phyloP scores from a whole-genome alignment of 1,284 basidiomycete genomes.

The Cutaneotrichosporon spelunceum region DNA sequence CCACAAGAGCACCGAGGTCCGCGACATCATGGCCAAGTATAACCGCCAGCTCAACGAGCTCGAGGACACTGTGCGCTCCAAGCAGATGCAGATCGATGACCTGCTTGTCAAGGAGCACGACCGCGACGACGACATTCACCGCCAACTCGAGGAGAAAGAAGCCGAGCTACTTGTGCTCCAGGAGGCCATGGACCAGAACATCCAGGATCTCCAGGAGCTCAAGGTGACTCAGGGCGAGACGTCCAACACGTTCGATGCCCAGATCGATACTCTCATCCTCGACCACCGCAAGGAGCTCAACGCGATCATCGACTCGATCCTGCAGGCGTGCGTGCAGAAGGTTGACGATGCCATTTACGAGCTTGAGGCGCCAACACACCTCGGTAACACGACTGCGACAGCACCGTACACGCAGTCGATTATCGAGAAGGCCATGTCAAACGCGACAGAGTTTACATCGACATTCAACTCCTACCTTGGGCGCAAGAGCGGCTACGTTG shows the following conservation, averaged over 20 bases:
- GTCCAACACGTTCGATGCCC: conserved; percentile 86
- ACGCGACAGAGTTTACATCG: conserved; percentile 92
- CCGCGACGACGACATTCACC: conserved; percentile 70
- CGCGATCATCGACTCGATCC: conserved; percentile 96
- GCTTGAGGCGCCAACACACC: conserved; percentile 88
- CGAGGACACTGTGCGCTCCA: conserved; percentile 87
- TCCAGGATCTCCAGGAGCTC: conserved; percentile 82
- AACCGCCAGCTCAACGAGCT: conserved; percentile 94
- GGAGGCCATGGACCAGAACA: conserved; percentile 91
- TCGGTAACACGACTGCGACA: conserved; percentile 91
- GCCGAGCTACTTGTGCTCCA: conserved; percentile 93
- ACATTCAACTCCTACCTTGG: conserved; percentile 88
- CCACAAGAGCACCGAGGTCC: conserved; percentile 90
- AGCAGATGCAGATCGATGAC: conserved; percentile 93
- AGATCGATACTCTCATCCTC: conserved; percentile 94
- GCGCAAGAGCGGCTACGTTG: conserved; percentile 86
- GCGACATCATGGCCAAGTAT: conserved; percentile 82
- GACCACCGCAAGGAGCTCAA: conserved; percentile 98
- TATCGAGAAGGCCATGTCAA: conserved; percentile 94
- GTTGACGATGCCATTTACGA: conserved; percentile 97
- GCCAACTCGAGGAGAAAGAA: conserved; percentile 89
- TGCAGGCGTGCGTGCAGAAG: conserved; percentile 94
- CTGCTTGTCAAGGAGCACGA: conserved; percentile 74
- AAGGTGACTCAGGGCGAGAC: conserved; percentile 80
- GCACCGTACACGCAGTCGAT: conserved; percentile 97